phyloP scores from a whole-genome alignment of 129 eudicot species.

The Flaveria ramosissima region DNA sequence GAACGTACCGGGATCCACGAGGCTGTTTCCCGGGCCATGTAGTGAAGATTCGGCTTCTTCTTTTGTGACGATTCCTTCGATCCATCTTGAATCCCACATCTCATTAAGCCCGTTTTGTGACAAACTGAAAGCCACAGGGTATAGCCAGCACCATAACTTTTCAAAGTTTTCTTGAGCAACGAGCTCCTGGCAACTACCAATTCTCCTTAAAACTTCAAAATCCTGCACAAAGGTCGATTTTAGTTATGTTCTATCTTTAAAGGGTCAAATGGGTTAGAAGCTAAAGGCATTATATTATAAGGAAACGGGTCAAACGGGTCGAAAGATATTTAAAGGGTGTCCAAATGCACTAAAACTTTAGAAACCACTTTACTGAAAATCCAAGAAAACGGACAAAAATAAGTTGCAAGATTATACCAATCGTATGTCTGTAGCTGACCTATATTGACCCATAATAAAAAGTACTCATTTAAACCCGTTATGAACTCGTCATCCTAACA shows the following conservation, averaged over 20 bases:
- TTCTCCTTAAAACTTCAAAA: conserved; percentile 73
- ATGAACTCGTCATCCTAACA: neutral
- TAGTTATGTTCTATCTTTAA: conserved; percentile 5
- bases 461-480: neutral
- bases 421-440: neutral
- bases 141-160: conserved; percentile 91
- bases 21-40: conserved; percentile 49
- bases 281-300: neutral
- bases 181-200: conserved; percentile 71
- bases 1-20: conserved; percentile 88
- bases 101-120: conserved; percentile 59
- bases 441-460: neutral
- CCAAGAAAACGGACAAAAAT: neutral
- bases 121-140: conserved; percentile 80
- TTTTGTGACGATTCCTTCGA: conserved; percentile 82
- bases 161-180: conserved; percentile 79
- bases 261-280: neutral
- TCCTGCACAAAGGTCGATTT: conserved; percentile 48
- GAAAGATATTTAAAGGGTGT: neutral
- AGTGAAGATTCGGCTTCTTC: conserved; percentile 94
- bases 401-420: neutral
- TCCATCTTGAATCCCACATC: conserved; percentile 86
- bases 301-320: neutral
- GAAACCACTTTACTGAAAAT: neutral
- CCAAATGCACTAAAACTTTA: conserved; percentile 13